phyloP scores from a whole-genome alignment of 345 rosid genomes.

The Erucastrum elatum region DNA sequence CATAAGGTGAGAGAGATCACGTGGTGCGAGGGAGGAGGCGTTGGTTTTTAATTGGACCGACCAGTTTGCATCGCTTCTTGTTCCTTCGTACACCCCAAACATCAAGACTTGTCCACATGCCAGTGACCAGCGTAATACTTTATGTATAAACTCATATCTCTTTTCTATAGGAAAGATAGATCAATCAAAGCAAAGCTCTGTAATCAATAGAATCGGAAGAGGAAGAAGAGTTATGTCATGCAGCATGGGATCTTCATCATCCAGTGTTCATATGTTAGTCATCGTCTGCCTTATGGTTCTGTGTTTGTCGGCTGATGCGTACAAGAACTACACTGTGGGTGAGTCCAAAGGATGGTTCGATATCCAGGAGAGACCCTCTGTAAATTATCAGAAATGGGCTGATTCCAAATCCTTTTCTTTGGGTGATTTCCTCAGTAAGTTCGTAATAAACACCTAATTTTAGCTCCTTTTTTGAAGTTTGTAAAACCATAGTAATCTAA shows the following conservation, averaged over 20 bases:
- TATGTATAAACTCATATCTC: slow-evolving; percentile 1
- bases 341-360: slow-evolving; percentile 79
- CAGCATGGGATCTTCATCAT: slow-evolving; percentile 21
- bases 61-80: slow-evolving; percentile 23
- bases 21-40: slow-evolving; percentile 7
- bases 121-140: slow-evolving; percentile 24
- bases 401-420: slow-evolving; percentile 64
- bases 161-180: slow-evolving; percentile 5
- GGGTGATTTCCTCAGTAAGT: slow-evolving; percentile 95
- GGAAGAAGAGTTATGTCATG: not conserved
- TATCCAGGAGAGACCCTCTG: slow-evolving; percentile 49
- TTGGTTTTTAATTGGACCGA: slow-evolving; percentile 32
- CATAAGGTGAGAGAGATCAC: slow-evolving; percentile 20
- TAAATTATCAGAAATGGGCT: slow-evolving; percentile 87
- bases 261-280: slow-evolving; percentile 13
- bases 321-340: slow-evolving; percentile 90
- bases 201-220: not conserved
- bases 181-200: not conserved
- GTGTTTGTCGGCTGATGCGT: slow-evolving; percentile 48
- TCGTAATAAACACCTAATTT: slow-evolving; percentile 2
- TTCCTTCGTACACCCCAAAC: slow-evolving; percentile 20
- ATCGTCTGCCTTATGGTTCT: slow-evolving; percentile 8
- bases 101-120: slow-evolving; percentile 35
- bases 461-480: not conserved
- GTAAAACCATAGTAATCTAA: no score